Conservation (phyloP, 495 filamentous ascomycete genomes). For the Penicillium nucicola region DNA sequence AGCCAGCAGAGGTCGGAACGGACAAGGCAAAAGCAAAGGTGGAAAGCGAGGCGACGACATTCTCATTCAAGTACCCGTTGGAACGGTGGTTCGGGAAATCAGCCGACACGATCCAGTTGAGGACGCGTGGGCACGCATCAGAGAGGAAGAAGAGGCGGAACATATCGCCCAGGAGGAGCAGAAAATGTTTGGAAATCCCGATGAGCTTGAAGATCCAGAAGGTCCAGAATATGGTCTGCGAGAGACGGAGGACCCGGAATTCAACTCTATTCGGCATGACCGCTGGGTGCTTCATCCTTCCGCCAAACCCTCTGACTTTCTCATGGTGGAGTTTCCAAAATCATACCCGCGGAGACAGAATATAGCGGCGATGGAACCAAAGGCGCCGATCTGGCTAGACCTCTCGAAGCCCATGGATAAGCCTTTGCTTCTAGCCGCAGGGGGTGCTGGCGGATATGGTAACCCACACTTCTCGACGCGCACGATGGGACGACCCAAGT, state of each 20-base stretch:
- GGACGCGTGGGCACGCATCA: constrained; percentile 50
- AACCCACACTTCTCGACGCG: constrained; percentile 88
- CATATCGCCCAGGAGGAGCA: constrained; percentile 14
- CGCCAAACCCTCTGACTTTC: constrained; percentile 62
- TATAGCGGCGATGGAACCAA: constrained; percentile 60
- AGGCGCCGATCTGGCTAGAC: constrained; percentile 74
- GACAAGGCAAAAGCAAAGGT: constrained; percentile 76
- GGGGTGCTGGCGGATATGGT: constrained; percentile 83
- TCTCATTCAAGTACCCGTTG: constrained; percentile 85
- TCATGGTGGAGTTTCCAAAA: constrained; percentile 56
- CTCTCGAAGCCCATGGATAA: constrained; percentile 74
- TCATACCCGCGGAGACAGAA: constrained; percentile 56
- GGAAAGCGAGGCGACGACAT: constrained; percentile 84
- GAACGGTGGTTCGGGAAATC: constrained; percentile 84
- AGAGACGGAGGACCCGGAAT: constrained; percentile 25
- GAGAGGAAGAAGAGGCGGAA: constrained; percentile 25
- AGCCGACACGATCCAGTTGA: constrained; percentile 71
- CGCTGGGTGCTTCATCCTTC: constrained; percentile 87
- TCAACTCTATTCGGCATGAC: constrained; percentile 45
- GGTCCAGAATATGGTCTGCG: constrained; percentile 24
- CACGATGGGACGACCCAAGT: constrained; percentile 67
- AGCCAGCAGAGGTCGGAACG: constrained; percentile 77
- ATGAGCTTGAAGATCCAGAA: not conserved
- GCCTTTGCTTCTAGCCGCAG: constrained; percentile 86
- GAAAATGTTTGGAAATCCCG: not conserved